phyloP scores from a whole-genome alignment of 495 filamentous ascomycete species.

The Xylaria venustula region DNA sequence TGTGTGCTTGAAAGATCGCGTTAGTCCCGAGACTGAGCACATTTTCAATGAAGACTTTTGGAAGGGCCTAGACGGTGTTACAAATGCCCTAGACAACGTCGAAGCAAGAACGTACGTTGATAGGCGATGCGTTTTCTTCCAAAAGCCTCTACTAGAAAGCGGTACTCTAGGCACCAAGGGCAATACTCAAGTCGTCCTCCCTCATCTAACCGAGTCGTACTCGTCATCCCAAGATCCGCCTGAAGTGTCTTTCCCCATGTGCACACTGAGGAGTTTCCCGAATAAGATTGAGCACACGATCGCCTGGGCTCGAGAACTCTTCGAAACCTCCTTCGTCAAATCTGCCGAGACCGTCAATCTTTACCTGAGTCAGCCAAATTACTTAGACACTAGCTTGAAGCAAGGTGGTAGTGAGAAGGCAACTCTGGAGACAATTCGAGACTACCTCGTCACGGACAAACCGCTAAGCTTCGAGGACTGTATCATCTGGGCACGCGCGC shows the following conservation, averaged over 20 bases:
- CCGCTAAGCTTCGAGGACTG: slow-evolving; percentile 94
- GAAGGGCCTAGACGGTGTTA: slow-evolving; percentile 84
- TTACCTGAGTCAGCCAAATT: slow-evolving; percentile 89
- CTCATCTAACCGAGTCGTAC: slow-evolving; percentile 91
- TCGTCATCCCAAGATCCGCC: slow-evolving; percentile 98
- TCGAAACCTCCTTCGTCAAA: slow-evolving; percentile 90
- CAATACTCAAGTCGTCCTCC: slow-evolving; percentile 94
- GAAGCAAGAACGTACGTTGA: slow-evolving; percentile 98
- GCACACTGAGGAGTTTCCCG: slow-evolving; percentile 94
- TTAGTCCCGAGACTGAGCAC: slow-evolving; percentile 88
- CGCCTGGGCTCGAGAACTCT: slow-evolving; percentile 94
- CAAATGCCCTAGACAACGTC: slow-evolving; percentile 97
- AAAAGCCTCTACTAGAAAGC: slow-evolving; percentile 92
- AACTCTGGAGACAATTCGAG: slow-evolving; percentile 84
- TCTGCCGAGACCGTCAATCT: slow-evolving; percentile 93
- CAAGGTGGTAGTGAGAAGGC: slow-evolving; percentile 96
- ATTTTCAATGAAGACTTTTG: slow-evolving; percentile 96
- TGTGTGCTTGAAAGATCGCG: slow-evolving; percentile 78
- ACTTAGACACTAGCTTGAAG: slow-evolving; percentile 84
- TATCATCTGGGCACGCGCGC: slow-evolving; percentile 85
- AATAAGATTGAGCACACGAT: slow-evolving; percentile 99
- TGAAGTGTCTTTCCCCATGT: slow-evolving; percentile 98
- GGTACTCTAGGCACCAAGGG: slow-evolving; percentile 98
- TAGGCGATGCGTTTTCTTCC: slow-evolving; percentile 97
- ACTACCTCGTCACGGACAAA: slow-evolving; percentile 90